phyloP scores from a whole-genome alignment of 345 rosid genomes.

The Hevea brasiliensis region DNA sequence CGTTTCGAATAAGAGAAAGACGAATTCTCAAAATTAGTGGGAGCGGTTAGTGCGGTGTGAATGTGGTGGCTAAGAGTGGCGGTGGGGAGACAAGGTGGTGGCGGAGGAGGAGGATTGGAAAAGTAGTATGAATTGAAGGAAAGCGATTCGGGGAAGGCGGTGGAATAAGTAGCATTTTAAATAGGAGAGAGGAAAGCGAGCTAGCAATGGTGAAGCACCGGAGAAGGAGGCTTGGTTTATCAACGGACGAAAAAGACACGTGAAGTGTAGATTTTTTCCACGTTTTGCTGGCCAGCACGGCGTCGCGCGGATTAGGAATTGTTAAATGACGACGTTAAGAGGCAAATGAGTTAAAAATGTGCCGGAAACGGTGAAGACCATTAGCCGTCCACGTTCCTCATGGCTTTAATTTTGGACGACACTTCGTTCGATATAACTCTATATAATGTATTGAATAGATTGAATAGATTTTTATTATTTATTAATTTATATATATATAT shows the following conservation, averaged over 20 bases:
- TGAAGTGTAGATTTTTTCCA: background rate
- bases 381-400: too few relatives aligned
- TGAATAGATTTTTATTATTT: too few relatives aligned
- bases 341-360: too few relatives aligned
- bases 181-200: background rate
- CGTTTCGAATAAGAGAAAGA: background rate
- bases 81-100: slow-evolving; percentile 19
- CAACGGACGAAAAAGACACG: background rate
- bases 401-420: too few relatives aligned
- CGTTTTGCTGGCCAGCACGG: background rate
- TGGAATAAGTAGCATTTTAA: slow-evolving; percentile 46
- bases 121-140: slow-evolving; percentile 34
- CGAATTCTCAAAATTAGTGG: slow-evolving; percentile 1
- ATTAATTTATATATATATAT: too few relatives aligned
- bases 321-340: too few relatives aligned
- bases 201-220: background rate
- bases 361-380: too few relatives aligned
- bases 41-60: background rate
- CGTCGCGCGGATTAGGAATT: too few relatives aligned
- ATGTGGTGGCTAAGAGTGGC: slow-evolving; percentile 9
- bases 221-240: background rate
- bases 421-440: too few relatives aligned
- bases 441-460: too few relatives aligned
- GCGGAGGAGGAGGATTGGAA: slow-evolving; percentile 33
- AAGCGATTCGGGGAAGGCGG: slow-evolving; percentile 55